Evolutionary conservation across 2,329 filamentous ascomycete species (phyloP), one percentile per base, ranked within the genome.

Genomic region (Thyridium curvatum): DNA sequence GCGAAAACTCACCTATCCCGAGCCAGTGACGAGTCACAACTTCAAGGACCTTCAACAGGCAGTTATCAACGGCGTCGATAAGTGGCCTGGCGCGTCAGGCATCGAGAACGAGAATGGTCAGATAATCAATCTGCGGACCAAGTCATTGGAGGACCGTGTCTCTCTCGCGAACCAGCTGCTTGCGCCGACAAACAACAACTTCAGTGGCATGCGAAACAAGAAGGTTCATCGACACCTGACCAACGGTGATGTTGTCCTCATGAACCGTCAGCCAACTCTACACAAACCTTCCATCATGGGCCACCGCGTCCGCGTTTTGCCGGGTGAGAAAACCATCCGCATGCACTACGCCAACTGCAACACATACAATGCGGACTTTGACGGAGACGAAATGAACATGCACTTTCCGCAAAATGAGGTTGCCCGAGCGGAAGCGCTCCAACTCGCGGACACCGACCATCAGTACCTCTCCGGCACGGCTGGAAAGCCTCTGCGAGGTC

Each of bases 321-420:
- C 88, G 1, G 90, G 89, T 29, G 94, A 98, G 61, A 94, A 94
- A 66, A 97, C 93, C 0, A 90, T 98, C 58, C 89, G 93, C 49
- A 97, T 98, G 91, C 93, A 98, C 68, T 98, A 98, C 65, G 91
- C 93, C 53, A 98, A 98, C 61, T 97, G 93, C 62, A 98, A 98
- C 56, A 96, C 93, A 1, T 98, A 98, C 72, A 98, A 98, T 53
- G 93, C 93, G 26, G 93, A 98, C 72, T 98, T 98, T 56, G 94
- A 98, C 55, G 93, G 93, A 61, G 93, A 98, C 58, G 93, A 98
- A 63, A 98, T 98, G 93, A 98, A 98, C 61, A 94, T 98, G 90
- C 93, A 98, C 64, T 97, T 98, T 55, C 93, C 93, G 2, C 93
- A 98, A 53, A 97, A 95, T 51, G 94, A 97, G 58, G 73, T 97